Percentiles rank a stretch among this genome's conserved stretches.
phyloP scores from a whole-genome alignment of 2,329 filamentous ascomycete genomes.

The Microcera coccophila region DNA sequence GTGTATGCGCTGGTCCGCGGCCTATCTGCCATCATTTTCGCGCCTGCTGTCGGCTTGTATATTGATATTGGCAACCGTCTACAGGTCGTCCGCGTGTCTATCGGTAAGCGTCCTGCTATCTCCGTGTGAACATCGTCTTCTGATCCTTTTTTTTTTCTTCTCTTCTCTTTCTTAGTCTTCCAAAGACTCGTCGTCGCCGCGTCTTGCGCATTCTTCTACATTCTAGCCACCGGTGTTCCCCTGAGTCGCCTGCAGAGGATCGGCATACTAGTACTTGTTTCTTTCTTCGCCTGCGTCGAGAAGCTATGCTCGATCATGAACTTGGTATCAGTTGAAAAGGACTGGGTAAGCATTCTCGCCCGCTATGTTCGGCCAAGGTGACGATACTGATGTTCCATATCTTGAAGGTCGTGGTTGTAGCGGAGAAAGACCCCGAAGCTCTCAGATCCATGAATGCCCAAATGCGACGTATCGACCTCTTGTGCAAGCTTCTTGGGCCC shows the following conservation, averaged over 20 bases:
- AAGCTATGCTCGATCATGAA: constrained; percentile 63
- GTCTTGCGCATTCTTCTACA: constrained; percentile 44
- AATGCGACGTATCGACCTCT: constrained; percentile 57
- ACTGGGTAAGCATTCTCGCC: constrained; percentile 62
- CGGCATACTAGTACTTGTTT: constrained; percentile 31
- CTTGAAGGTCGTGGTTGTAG: constrained; percentile 18
- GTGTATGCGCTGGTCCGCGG: constrained; percentile 62
- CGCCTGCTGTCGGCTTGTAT: constrained; percentile 51
- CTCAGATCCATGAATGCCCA: constrained; percentile 44
- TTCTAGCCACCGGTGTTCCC: constrained; percentile 5
- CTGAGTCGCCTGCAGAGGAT: constrained; percentile 1
- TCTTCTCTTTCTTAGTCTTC: constrained; percentile 12
- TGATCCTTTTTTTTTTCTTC: too few relatives aligned
- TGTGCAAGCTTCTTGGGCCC: constrained; percentile 55
- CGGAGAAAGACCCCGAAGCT: constrained; percentile 6
- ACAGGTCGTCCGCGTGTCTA: constrained; percentile 45
- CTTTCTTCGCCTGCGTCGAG: constrained; percentile 59
- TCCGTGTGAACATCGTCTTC: too few relatives aligned
- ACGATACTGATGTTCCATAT: too few relatives aligned
- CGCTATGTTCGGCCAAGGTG: too few relatives aligned
- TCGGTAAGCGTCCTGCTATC: too few relatives aligned
- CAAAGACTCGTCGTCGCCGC: constrained; percentile 41
- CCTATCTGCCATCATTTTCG: constrained; percentile 52
- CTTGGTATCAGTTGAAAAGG: constrained; percentile 62
- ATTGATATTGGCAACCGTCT: constrained; percentile 54